Conservation (phyloP, 2,329 filamentous ascomycete genomes). For the Zasmidium cellare region DNA sequence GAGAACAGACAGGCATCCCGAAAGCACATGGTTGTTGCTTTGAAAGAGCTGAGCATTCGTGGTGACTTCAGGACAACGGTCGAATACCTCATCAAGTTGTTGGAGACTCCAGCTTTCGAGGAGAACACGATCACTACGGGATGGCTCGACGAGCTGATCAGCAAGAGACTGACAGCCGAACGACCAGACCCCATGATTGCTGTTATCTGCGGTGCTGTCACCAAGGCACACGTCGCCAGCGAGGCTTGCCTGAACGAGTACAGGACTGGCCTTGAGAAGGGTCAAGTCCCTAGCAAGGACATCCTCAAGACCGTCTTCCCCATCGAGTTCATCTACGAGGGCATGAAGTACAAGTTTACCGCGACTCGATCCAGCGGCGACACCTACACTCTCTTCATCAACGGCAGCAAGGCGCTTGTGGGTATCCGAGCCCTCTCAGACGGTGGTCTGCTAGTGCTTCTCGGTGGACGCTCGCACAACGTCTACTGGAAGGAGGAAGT, state of each 20-base stretch:
- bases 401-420: constrained; percentile 92
- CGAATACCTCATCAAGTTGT: constrained; percentile 97
- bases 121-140: constrained; percentile 99
- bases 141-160: constrained; percentile 98
- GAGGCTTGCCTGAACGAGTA: constrained; percentile 88
- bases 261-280: constrained; percentile 85
- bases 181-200: constrained; percentile 90
- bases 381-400: constrained; percentile 98
- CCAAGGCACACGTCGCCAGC: constrained; percentile 92
- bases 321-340: constrained; percentile 98
- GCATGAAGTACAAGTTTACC: constrained; percentile 95
- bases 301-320: constrained; percentile 97
- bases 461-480: constrained; percentile 92
- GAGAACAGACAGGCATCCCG: constrained; percentile 94
- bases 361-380: constrained; percentile 88
- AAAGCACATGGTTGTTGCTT: constrained; percentile 98
- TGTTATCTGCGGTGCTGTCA: constrained; percentile 92
- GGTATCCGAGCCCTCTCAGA: constrained; percentile 91
- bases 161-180: constrained; percentile 95
- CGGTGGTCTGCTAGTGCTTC: constrained; percentile 85
- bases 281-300: constrained; percentile 94
- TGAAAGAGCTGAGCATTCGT: constrained; percentile 99
- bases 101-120: constrained; percentile 97
- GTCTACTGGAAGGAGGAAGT: constrained; percentile 99
- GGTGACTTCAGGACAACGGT: constrained; percentile 99